These are phyloP conservation scores for Xylaria sp. DNA, from an alignment of 2,329 filamentous ascomycete species.

Conservation along the genomic window DNA sequence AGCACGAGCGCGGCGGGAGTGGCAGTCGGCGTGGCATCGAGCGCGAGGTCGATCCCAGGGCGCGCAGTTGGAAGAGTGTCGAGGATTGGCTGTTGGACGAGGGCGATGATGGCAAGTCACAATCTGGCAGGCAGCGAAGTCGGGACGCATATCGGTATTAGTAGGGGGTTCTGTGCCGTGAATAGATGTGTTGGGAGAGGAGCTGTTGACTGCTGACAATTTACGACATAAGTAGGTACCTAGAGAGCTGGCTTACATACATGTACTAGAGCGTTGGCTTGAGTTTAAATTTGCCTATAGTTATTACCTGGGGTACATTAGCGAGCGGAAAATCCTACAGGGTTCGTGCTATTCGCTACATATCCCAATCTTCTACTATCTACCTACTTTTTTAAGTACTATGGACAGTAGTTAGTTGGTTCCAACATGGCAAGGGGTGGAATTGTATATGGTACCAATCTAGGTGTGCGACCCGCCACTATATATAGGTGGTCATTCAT, in stretches of 20 bases:
- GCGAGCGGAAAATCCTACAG: background rate
- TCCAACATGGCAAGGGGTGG: background rate
- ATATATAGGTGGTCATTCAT: too few relatives aligned
- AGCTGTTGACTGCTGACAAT: background rate
- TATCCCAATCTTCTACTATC: too few relatives aligned
- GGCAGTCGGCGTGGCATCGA: slow-evolving; percentile 36
- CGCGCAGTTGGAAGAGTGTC: slow-evolving; percentile 48
- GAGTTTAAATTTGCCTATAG: background rate
- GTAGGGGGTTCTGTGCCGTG: background rate
- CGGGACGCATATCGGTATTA: slow-evolving; percentile 39
- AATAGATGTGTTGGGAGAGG: background rate
- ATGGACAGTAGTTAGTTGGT: too few relatives aligned
- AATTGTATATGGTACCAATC: background rate
- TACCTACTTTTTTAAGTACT: too few relatives aligned
- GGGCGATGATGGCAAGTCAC: slow-evolving; percentile 26
- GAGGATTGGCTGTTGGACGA: slow-evolving; percentile 49
- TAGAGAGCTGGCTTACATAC: background rate
- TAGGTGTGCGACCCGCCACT: too few relatives aligned
- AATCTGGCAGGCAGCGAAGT: slow-evolving; percentile 31
- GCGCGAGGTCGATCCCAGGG: slow-evolving; percentile 46
- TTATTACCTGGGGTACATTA: background rate
- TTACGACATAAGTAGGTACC: too few relatives aligned
- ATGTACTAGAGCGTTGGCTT: too few relatives aligned
- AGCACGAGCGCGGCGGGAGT: slow-evolving; percentile 11
- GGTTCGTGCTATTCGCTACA: background rate